phyloP scores from a whole-genome alignment of 1,284 basidiomycete species.

The Athelia sp. region DNA sequence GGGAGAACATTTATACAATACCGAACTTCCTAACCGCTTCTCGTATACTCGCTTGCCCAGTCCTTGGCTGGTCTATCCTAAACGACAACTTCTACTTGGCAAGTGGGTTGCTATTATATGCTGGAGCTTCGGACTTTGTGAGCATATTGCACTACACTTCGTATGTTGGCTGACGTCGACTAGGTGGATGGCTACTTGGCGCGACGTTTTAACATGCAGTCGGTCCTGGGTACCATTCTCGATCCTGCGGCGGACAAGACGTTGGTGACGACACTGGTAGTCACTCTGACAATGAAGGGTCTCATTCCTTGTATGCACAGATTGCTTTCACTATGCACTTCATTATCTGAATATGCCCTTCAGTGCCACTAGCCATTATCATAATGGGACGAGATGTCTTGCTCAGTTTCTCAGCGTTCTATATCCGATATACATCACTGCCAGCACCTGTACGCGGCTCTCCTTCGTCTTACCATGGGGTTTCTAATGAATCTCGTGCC shows the following conservation, averaged over 20 bases:
- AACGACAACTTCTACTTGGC: conserved; percentile 78
- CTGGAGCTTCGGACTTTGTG: conserved; percentile 89
- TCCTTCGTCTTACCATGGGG: conserved; percentile 1
- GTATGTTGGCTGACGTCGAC: conserved; percentile 13
- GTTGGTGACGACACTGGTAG: conserved; percentile 91
- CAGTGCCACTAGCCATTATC: conserved; percentile 81
- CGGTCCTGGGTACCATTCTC: conserved; percentile 90
- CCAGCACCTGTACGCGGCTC: conserved; percentile 69
- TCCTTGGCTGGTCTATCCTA: conserved; percentile 91
- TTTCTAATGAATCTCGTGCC: conserved; percentile 6
- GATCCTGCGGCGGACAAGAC: conserved; percentile 98
- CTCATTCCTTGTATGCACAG: conserved; percentile 72
- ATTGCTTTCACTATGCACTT: not conserved
- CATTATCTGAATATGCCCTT: not conserved
- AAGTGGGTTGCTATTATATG: conserved; percentile 80
- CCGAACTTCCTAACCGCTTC: conserved; percentile 90
- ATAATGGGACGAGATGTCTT: conserved; percentile 90
- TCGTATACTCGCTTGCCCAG: conserved; percentile 83
- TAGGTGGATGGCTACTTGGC: conserved; percentile 92
- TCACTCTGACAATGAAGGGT: conserved; percentile 80
- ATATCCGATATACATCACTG: conserved; percentile 88
- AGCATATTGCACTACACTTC: conserved; percentile 22
- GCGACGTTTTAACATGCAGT: conserved; percentile 77
- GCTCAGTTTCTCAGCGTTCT: conserved; percentile 88
- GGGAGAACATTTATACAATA: conserved; percentile 93